Percentiles rank a stretch among this genome's conserved stretches.
Conservation (phyloP, 257 asterid genomes). For the Fraxinus pennsylvanica region DNA sequence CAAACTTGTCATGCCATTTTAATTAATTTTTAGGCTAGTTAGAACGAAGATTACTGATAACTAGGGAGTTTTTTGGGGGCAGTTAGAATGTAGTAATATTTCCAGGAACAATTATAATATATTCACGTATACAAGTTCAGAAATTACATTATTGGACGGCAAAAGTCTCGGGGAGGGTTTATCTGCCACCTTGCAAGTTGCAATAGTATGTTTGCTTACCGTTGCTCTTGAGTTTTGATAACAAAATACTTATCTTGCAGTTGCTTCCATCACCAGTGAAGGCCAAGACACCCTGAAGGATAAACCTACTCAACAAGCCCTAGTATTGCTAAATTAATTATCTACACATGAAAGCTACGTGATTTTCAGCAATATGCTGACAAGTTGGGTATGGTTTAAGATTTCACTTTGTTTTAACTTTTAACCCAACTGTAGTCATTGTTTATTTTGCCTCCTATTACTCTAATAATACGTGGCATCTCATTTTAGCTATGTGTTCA, state of each 20-base stretch:
- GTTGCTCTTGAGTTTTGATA: background rate
- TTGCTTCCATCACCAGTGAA: conserved; percentile 70
- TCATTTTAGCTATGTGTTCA: background rate
- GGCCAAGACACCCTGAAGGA: conserved; percentile 62
- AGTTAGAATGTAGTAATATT: background rate
- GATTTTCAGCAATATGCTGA: conserved; percentile 11
- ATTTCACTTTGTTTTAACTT: conserved; percentile 13
- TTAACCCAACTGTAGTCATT: background rate
- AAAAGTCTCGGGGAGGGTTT: background rate
- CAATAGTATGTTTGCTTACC: background rate
- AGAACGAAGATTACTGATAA: background rate
- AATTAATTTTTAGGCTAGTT: background rate
- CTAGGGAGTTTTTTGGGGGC: background rate
- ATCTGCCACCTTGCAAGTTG: background rate
- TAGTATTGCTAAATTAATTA: conserved; percentile 18
- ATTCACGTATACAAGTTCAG: background rate
- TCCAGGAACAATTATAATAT: background rate
- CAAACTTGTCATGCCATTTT: background rate
- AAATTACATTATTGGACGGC: background rate
- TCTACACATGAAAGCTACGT: conserved; percentile 16
- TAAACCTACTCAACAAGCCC: conserved; percentile 16
- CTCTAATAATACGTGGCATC: background rate
- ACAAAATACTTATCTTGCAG: conserved; percentile 37
- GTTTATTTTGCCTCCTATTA: conserved; percentile 10
- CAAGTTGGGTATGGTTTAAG: conserved; percentile 14